Base-by-base conservation (phyloP, 495 filamentous ascomycete species). In the Penicillium waksmanii region DNA sequence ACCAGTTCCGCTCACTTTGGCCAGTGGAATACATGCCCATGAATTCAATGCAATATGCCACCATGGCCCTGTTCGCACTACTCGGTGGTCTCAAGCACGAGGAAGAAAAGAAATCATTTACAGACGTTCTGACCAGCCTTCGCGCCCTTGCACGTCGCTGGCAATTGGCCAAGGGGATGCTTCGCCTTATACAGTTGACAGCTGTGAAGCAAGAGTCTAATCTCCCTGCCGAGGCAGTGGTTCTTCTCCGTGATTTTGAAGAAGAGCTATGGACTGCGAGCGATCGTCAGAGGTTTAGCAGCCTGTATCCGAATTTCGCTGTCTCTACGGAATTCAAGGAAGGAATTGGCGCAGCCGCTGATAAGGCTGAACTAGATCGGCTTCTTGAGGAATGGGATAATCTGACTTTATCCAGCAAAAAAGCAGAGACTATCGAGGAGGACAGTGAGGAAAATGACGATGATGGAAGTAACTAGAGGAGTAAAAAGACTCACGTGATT, bases 311-410 rank as follows among this genome's bases (percentile, higher is more conserved):
- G 7, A 64, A 64, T 25, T 60, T 66, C 43, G 44, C 23, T 2
- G 36, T 38, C 12, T 38, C 36, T 38, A 38, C 36, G 36, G 36
- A 38, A 1, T n/a, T 13, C 15, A 38, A 38, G 5, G 36, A 38
- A n/a, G 36, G 36, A 13, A 31, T 4, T 6, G 3, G 27, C 27
- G 27, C 5, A 9, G 36, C 36, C 10, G 33, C 51, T 18, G 57
- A 58, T 3, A 44, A 62, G n/a, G 55, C 40, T 3, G 57, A 63
- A 17, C 19, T 68, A 38, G 66, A 68, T 56, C 25, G 43, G 11
- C 63, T 65, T 17, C 49, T 68, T 43, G 61, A 57, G 18, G 47
- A 66, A 46, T 68, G 66, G 66, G 63, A 66, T 61, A 40, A 27
- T 36, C 51, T 67, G 19, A 47, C 36, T 33, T 3, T 57, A 6